These are phyloP conservation scores for Wallacemonas sp. DNA, from an alignment of 208 protist species.

Conservation along the genomic window DNA sequence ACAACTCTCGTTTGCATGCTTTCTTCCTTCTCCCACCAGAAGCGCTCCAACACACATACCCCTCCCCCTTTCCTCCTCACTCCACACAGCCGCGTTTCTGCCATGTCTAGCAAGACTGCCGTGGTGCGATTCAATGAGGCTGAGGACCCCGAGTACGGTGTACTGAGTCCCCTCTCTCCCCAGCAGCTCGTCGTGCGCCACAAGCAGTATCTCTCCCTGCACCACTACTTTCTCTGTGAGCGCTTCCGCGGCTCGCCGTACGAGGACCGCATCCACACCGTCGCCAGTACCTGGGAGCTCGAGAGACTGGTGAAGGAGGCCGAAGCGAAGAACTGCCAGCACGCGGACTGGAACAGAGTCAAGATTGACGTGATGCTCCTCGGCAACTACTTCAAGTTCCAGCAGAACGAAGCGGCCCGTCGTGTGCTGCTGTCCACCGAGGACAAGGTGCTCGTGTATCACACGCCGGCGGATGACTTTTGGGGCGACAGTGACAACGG, in stretches of 20 bases:
- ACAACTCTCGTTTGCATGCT: too few relatives aligned
- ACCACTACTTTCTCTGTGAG: conserved; percentile 88
- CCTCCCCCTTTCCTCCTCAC: background rate
- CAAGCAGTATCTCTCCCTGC: conserved; percentile 73
- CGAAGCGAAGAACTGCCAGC: conserved; percentile 60
- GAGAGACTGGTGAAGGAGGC: conserved; percentile 72
- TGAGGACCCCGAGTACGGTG: conserved; percentile 74
- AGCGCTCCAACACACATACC: too few relatives aligned
- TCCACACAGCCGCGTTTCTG: too few relatives aligned
- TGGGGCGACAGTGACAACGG: conserved; percentile 87
- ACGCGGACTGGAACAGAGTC: conserved; percentile 75
- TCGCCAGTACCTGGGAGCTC: conserved; percentile 75
- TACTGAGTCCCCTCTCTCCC: conserved; percentile 78
- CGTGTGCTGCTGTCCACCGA: conserved; percentile 64
- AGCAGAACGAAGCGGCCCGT: conserved; percentile 74
- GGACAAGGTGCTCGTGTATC: conserved; percentile 67
- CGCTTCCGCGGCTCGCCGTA: conserved; percentile 64
- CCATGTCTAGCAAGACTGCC: conserved; percentile 22
- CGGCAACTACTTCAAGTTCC: conserved; percentile 90
- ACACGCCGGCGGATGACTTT: conserved; percentile 80
- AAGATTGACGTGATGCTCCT: conserved; percentile 88
- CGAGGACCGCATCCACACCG: conserved; percentile 50
- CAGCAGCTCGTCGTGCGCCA: conserved; percentile 81
- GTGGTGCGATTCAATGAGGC: conserved; percentile 76
- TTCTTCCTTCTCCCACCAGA: too few relatives aligned